phyloP scores from a whole-genome alignment of 805 yeast species.

The Cyberlindnera xishuangbannaensis region DNA sequence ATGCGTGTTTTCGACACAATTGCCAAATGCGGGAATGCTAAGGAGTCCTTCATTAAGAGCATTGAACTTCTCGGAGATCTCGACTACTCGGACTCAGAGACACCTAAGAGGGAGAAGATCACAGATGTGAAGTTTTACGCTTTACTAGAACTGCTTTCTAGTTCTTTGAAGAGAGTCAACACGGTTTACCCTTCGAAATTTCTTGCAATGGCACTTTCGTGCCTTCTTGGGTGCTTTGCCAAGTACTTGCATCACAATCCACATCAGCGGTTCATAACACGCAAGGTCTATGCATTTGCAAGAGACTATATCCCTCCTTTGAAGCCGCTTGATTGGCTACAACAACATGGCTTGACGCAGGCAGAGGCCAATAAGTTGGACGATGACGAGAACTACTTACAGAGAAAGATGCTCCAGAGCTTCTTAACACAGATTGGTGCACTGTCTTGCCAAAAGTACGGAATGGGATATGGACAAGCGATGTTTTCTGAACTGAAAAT shows the following conservation, averaged over 20 bases:
- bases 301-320: slow-evolving; percentile 51
- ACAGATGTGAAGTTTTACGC: slow-evolving; percentile 52
- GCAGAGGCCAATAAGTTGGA: slow-evolving; percentile 36
- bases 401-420: slow-evolving; percentile 58
- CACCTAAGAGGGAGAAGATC: slow-evolving; percentile 9
- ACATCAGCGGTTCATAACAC: slow-evolving; percentile 39
- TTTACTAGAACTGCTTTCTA: slow-evolving; percentile 56
- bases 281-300: slow-evolving; percentile 59
- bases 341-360: slow-evolving; percentile 22
- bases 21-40: slow-evolving; percentile 69
- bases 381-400: slow-evolving; percentile 55
- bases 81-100: slow-evolving; percentile 9
- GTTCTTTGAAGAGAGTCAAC: slow-evolving; percentile 52
- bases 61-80: slow-evolving; percentile 55
- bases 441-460: slow-evolving; percentile 25
- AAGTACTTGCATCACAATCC: slow-evolving; percentile 31
- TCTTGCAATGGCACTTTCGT: slow-evolving; percentile 58
- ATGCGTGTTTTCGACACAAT: slow-evolving; percentile 55
- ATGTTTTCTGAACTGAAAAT: slow-evolving; percentile 7
- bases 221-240: slow-evolving; percentile 48
- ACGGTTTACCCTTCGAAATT: slow-evolving; percentile 79
- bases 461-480: not conserved
- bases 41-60: slow-evolving; percentile 66
- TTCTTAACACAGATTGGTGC: slow-evolving; percentile 50
- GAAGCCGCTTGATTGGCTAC: slow-evolving; percentile 35